Conservation (phyloP, 768 basidiomycete genomes). For the Lactarius tabidus region DNA sequence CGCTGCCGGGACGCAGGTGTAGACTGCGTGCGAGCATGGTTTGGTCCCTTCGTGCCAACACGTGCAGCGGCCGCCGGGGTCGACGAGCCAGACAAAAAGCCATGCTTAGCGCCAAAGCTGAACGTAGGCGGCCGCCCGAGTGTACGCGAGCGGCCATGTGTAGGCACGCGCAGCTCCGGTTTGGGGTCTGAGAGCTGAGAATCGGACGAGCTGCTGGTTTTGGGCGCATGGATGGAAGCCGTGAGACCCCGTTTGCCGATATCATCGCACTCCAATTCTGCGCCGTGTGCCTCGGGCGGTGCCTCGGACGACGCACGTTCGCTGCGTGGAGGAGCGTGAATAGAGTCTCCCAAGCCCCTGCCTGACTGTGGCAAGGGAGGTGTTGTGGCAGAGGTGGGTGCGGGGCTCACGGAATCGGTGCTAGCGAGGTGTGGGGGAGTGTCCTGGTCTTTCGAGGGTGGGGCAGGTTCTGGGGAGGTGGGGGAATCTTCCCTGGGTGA, state of each 20-base stretch:
- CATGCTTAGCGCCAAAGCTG: conserved; percentile 20
- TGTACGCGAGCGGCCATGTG: conserved; percentile 56
- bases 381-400: not conserved
- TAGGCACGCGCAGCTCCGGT: conserved; percentile 35
- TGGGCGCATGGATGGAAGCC: conserved; percentile 58
- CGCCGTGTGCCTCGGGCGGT: not conserved
- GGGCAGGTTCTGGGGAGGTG: not conserved
- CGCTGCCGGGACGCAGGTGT: conserved; percentile 48
- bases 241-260: conserved; percentile 34
- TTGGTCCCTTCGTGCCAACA: conserved; percentile 27
- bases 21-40: conserved; percentile 63
- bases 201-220: conserved; percentile 24
- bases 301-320: not conserved
- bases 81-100: conserved; percentile 35
- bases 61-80: conserved; percentile 35
- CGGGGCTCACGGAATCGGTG: not conserved
- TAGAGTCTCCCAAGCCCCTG: conserved; percentile 2
- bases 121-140: conserved; percentile 39
- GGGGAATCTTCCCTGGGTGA: not conserved
- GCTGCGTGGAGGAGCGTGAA: not conserved
- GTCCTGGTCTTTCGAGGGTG: not conserved
- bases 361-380: conserved; percentile 2
- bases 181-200: conserved; percentile 12
- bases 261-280: not conserved
- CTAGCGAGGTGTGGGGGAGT: not conserved